Percentiles rank a stretch among this genome's conserved stretches.
These are phyloP conservation scores for Aspergillus tamarii DNA, from an alignment of 2,329 filamentous ascomycete genomes.

Conservation along the genomic window DNA sequence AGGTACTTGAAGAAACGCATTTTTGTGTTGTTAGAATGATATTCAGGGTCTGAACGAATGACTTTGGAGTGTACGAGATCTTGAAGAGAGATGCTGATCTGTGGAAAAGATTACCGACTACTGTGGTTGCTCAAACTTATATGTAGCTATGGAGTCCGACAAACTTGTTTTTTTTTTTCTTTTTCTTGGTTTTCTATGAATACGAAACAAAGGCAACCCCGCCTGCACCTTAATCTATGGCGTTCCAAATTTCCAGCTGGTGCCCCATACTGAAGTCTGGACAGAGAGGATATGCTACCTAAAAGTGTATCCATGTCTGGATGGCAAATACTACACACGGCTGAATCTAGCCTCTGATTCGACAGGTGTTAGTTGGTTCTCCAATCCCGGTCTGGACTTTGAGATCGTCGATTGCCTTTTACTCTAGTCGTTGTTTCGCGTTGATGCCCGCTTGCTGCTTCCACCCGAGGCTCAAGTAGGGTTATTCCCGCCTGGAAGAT, in stretches of 20 bases:
- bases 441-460: not conserved
- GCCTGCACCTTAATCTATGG: not conserved
- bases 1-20: constrained; percentile 27
- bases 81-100: not conserved
- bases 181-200: too few relatives aligned
- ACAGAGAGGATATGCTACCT: not conserved
- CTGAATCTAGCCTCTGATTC: not conserved
- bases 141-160: not conserved
- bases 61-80: not conserved
- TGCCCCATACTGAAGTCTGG: not conserved
- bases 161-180: not conserved
- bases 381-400: constrained; percentile 1
- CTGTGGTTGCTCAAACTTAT: constrained; percentile 14
- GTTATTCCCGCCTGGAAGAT: not conserved
- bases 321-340: not conserved
- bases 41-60: not conserved
- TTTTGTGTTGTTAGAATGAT: constrained; percentile 2
- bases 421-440: not conserved
- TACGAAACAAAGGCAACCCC: not conserved
- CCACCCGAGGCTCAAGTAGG: not conserved
- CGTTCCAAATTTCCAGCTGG: not conserved
- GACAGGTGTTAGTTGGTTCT: constrained; percentile 5
- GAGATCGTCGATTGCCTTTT: constrained; percentile 1
- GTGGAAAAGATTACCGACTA: constrained; percentile 4
- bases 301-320: not conserved